Conservation (phyloP, 176 grass and related monocot genomes). For the Lolium rigidum region DNA sequence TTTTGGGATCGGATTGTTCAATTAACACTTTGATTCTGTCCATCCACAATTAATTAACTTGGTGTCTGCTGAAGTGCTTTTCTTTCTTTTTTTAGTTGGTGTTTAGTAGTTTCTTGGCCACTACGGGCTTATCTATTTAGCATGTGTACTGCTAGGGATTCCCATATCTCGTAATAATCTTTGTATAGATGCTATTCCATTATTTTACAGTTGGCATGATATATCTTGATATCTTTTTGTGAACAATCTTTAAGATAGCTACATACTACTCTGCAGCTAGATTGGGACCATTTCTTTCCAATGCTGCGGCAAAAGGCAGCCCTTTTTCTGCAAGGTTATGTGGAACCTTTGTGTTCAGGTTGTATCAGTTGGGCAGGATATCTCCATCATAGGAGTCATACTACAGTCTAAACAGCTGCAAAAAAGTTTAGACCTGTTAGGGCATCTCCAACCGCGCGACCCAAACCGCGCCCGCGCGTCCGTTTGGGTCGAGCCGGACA, state of each 20-base stretch:
- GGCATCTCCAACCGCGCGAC: too few species aligned
- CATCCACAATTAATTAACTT: background rate
- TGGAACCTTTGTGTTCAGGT: background rate
- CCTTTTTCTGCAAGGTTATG: constrained; percentile 6
- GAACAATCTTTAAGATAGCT: background rate
- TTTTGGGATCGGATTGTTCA: background rate
- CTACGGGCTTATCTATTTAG: background rate
- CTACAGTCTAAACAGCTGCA: constrained; percentile 27
- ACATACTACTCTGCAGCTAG: background rate
- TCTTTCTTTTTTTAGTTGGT: background rate
- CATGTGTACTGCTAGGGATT: background rate
- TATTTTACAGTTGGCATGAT: background rate
- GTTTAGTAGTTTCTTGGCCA: background rate
- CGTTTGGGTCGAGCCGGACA: too few species aligned
- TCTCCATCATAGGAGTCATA: constrained; percentile 6
- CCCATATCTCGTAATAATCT: background rate
- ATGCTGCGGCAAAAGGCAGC: background rate
- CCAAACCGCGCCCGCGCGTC: too few species aligned
- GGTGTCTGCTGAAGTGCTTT: background rate
- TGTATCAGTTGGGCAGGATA: constrained; percentile 10
- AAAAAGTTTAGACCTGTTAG: background rate
- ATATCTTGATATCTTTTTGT: background rate
- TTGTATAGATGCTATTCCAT: background rate
- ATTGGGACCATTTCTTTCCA: constrained; percentile 19
- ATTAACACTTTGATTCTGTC: constrained; percentile 9